Conservation (phyloP, 208 protist genomes). For the Entamoeba dispar region DNA sequence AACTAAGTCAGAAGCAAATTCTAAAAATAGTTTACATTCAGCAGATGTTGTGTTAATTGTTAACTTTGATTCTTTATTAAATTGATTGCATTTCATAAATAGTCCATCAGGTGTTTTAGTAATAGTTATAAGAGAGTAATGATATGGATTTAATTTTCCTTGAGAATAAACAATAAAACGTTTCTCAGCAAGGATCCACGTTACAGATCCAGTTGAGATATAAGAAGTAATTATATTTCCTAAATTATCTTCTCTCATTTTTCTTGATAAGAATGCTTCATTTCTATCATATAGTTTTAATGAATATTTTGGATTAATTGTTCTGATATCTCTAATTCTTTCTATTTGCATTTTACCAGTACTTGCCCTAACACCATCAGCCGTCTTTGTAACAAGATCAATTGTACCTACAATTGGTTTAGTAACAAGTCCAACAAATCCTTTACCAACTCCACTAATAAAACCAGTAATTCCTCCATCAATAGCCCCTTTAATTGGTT, state of each 20-base stretch:
- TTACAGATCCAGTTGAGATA: neutral
- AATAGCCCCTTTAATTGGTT: neutral
- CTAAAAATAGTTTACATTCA: too few relatives aligned
- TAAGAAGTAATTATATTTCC: neutral
- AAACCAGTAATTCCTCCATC: conserved; percentile 1
- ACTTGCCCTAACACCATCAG: neutral
- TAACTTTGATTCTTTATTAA: too few relatives aligned
- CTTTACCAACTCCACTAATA: neutral
- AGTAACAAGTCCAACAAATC: neutral
- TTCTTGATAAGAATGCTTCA: neutral
- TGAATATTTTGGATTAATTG: neutral
- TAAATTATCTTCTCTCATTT: neutral
- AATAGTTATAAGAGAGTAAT: too few relatives aligned
- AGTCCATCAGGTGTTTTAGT: too few relatives aligned
- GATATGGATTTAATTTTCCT: too few relatives aligned
- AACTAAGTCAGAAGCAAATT: too few relatives aligned
- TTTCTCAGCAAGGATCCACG: neutral
- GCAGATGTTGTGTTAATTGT: too few relatives aligned
- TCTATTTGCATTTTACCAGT: neutral
- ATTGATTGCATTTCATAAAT: too few relatives aligned
- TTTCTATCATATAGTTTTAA: neutral
- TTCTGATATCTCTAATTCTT: neutral
- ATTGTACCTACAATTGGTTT: conserved; percentile 3
- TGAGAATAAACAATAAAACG: neutral
- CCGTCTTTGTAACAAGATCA: neutral